Evolutionary conservation across 1,284 basidiomycete genomes (phyloP).

Genomic region (Lentinula novae-zelandiae): DNA sequence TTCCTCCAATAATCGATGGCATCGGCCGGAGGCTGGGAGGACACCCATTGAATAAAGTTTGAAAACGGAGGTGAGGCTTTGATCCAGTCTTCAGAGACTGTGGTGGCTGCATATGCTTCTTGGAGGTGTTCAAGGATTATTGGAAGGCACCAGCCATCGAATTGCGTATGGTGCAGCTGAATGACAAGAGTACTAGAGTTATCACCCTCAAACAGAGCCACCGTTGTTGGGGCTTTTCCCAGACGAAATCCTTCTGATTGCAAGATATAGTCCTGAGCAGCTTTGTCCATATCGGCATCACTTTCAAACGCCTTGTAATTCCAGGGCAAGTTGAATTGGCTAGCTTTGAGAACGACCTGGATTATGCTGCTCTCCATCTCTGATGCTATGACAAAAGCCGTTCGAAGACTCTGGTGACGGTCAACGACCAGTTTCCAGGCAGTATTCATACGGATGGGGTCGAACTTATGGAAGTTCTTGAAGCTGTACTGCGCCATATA

Average conservation of each 20-base stretch:
- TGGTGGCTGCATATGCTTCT: not conserved
- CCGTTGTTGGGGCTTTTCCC: not conserved
- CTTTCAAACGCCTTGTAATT: not conserved
- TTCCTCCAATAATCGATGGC: constrained; percentile 1
- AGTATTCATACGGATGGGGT: not conserved
- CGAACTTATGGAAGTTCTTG: not conserved
- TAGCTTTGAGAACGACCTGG: not conserved
- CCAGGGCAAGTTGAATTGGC: not conserved
- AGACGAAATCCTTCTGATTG: not conserved
- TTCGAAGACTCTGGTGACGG: not conserved
- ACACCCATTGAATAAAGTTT: not conserved
- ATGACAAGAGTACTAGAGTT: not conserved
- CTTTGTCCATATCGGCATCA: not conserved
- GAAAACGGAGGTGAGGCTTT: not conserved
- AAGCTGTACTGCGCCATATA: constrained; percentile 2
- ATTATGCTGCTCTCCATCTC: not conserved
- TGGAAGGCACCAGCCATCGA: not conserved
- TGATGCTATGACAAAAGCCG: not conserved
- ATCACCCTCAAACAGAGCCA: not conserved
- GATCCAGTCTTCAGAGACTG: not conserved
- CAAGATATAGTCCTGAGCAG: not conserved
- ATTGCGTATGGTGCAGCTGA: not conserved
- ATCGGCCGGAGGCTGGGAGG: not conserved
- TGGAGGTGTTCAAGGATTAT: not conserved
- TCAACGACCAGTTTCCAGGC: not conserved